These are phyloP conservation scores for Beta lomatogona DNA, from an alignment of 179 eudicot species.

Conservation along the genomic window DNA sequence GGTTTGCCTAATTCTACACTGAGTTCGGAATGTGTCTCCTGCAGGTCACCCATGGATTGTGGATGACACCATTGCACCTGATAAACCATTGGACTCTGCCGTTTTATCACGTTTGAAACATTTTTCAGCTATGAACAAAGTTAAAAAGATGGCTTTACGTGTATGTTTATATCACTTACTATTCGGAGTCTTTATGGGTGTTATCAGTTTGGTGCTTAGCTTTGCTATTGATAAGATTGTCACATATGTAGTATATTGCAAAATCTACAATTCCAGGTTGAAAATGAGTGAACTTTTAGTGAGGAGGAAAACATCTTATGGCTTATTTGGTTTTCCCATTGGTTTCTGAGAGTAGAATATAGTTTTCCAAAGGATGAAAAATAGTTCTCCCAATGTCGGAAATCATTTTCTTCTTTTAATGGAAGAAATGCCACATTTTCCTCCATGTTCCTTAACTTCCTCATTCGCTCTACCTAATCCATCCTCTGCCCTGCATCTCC, in stretches of 20 bases:
- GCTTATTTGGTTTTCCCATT: too few species aligned
- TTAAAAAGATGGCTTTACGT: slow-evolving; percentile 93
- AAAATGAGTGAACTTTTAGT: not conserved
- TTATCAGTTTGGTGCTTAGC: not conserved
- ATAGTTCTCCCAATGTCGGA: too few species aligned
- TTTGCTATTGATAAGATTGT: not conserved
- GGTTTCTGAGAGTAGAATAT: too few species aligned
- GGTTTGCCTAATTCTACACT: not conserved
- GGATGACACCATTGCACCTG: slow-evolving; percentile 91
- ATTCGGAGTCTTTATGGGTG: not conserved
- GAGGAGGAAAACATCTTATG: too few species aligned
- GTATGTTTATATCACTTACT: slow-evolving; percentile 44
- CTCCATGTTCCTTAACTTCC: too few species aligned
- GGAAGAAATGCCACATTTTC: too few species aligned
- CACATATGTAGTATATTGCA: not conserved
- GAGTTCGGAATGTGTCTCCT: slow-evolving; percentile 17
- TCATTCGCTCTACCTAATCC: too few species aligned
- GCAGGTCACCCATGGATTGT: slow-evolving; percentile 98
- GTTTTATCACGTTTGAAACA: slow-evolving; percentile 87
- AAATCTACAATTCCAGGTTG: not conserved
- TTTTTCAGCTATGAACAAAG: slow-evolving; percentile 94
- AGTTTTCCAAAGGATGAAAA: too few species aligned
- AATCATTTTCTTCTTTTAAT: too few species aligned
- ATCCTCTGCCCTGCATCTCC: too few species aligned
- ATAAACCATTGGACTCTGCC: slow-evolving; percentile 90